Evolutionary conservation across 169 alveolate genomes (phyloP), one percentile per base, ranked within the genome.

Genomic region (Cryptosporidium muris): DNA sequence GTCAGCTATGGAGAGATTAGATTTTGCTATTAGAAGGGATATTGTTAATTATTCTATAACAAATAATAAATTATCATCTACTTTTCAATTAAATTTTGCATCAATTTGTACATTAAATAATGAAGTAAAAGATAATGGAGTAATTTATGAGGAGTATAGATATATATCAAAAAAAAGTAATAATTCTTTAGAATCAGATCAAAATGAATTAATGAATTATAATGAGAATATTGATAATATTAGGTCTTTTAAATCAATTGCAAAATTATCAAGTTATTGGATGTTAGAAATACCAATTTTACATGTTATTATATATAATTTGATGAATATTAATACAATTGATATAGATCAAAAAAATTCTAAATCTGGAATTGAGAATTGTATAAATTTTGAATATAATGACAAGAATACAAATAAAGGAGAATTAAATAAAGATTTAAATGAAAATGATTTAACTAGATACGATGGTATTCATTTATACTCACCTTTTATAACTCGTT

Each of bases 1-100:
- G 85, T 74, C 85, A 14, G 85, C 67, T 11, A 74, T 74, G 45
- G 85, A 74, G 36, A 36, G 74, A 42, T 25, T 74, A 43, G 85
- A 74, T 43, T 16, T 56, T 9, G 74, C 74, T 6, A 45, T 74
- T 34, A 42, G 85, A 40, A 74, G 85, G 43, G 85, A 74, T 40
- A 47, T 74, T 1, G 54, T 68, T 4, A 6, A 58, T 14, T 40
- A 8, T 42, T 43, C 85, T 25, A n/a, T 53, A 43, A 74, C 54
- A 14, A 47, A 63, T 11, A 58, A 25, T 25, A 25, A 25, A 25
- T 25, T 66, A 12, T 34, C 81, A 2, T 9, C 74, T 11, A 74
- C 66, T 12, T 74, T 74, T 56, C 43, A 36, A 11, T 58, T 43
- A 4, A 38, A 74, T 58, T 12, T 74, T 25, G 25, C 56, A 1